Percentiles rank a stretch among this genome's conserved stretches.
These are phyloP conservation scores for Scedosporium dehoogii DNA, from an alignment of 2,329 filamentous ascomycete genomes.

Conservation along the genomic window DNA sequence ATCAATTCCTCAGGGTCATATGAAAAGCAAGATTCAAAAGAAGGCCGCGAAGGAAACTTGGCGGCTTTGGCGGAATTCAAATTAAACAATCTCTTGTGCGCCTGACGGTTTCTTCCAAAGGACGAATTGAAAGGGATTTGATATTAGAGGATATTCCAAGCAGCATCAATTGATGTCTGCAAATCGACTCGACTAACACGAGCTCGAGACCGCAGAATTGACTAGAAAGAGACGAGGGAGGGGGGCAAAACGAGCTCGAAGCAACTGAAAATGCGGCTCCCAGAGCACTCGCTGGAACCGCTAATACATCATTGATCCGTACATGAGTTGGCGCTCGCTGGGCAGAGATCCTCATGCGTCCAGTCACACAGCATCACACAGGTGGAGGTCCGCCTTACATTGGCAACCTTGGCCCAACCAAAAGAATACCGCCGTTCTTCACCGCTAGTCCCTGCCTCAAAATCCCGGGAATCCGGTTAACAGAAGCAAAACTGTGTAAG, in stretches of 20 bases:
- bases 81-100: neutral
- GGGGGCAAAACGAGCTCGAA: neutral
- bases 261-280: neutral
- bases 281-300: neutral
- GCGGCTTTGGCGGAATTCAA: neutral
- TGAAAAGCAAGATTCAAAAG: no score
- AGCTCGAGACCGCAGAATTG: neutral
- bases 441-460: neutral
- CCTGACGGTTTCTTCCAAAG: neutral
- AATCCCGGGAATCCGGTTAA: neutral
- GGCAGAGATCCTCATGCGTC: neutral
- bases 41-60: no score
- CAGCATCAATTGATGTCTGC: neutral
- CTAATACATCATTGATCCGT: no score
- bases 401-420: neutral
- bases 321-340: neutral
- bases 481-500: neutral
- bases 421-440: neutral
- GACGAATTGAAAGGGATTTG: neutral
- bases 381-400: neutral
- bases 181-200: neutral
- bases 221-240: neutral
- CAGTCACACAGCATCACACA: neutral
- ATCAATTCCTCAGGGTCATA: no score
- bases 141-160: neutral